These are phyloP conservation scores for Mycogone perniciosa DNA, from an alignment of 2,329 filamentous ascomycete genomes.

Conservation along the genomic window DNA sequence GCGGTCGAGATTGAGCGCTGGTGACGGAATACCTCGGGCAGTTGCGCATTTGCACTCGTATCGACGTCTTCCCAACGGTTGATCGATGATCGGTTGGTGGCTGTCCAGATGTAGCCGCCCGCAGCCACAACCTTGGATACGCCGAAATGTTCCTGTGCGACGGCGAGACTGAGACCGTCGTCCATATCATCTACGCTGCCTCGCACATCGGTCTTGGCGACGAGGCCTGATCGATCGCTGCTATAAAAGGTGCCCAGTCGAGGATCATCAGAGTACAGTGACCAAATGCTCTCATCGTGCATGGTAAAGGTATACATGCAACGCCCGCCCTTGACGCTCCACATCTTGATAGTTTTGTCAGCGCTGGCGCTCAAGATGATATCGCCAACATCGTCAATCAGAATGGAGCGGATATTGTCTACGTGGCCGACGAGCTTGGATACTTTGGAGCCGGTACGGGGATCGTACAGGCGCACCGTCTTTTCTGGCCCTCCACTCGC, in stretches of 20 bases:
- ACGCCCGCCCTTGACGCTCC: slow-evolving; percentile 89
- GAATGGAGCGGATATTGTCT: slow-evolving; percentile 84
- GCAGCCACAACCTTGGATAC: slow-evolving; percentile 63
- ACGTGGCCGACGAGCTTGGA: slow-evolving; percentile 97
- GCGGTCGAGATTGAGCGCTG: slow-evolving; percentile 41
- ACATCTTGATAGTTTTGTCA: slow-evolving; percentile 95
- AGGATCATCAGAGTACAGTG: slow-evolving; percentile 81
- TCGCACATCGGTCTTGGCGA: slow-evolving; percentile 93
- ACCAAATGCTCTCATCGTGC: slow-evolving; percentile 99
- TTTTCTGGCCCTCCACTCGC: slow-evolving; percentile 93
- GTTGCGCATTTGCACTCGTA: slow-evolving; percentile 63
- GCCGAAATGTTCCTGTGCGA: slow-evolving; percentile 85
- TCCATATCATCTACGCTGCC: slow-evolving; percentile 62
- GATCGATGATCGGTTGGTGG: slow-evolving; percentile 83
- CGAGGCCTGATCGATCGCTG: slow-evolving; percentile 80
- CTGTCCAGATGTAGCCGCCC: slow-evolving; percentile 80
- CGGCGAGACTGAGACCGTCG: slow-evolving; percentile 82
- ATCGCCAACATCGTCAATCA: slow-evolving; percentile 83
- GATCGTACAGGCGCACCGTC: slow-evolving; percentile 87
- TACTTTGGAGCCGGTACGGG: slow-evolving; percentile 78
- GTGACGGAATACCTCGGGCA: slow-evolving; percentile 49
- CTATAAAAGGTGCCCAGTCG: slow-evolving; percentile 89
- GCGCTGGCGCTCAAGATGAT: slow-evolving; percentile 91
- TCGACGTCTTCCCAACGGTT: slow-evolving; percentile 88
- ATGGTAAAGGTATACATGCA: slow-evolving; percentile 98